Conservation (phyloP, 164 flowering plant species). For the Chloranthus sessilifolius region DNA sequence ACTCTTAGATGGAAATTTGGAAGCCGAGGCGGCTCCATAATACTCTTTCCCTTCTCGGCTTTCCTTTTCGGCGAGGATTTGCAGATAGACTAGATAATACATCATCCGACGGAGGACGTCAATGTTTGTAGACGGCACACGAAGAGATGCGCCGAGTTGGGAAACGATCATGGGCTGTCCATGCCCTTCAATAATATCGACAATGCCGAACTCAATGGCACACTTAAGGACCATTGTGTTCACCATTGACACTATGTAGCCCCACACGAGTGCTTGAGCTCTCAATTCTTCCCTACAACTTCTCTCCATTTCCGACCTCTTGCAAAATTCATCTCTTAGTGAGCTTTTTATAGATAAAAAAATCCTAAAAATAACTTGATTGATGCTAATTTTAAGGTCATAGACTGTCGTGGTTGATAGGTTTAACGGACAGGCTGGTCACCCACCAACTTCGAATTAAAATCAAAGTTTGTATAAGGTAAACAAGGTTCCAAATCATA, state of each 20-base stretch:
- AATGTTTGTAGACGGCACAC: neutral
- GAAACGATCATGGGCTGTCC: neutral
- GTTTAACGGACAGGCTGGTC: too few species aligned
- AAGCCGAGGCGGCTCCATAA: neutral
- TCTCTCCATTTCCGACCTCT: too few species aligned
- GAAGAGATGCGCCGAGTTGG: neutral
- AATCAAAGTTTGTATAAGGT: too few species aligned
- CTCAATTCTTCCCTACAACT: neutral
- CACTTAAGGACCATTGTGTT: neutral
- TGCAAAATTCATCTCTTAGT: too few species aligned
- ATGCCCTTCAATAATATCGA: neutral
- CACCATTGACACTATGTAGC: neutral
- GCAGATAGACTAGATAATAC: neutral
- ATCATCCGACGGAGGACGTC: constrained; percentile 1
- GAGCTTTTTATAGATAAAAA: too few species aligned
- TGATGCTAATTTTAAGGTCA: too few species aligned
- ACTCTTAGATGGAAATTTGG: neutral
- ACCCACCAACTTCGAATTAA: too few species aligned
- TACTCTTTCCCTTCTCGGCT: neutral
- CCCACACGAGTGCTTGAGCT: neutral
- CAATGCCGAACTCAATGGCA: neutral
- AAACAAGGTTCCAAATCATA: too few species aligned
- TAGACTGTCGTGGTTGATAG: too few species aligned
- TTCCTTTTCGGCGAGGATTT: neutral
- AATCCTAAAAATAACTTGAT: too few species aligned